Base-by-base conservation (phyloP, 495 filamentous ascomycete species). In the Talaromyces stipitatus region DNA sequence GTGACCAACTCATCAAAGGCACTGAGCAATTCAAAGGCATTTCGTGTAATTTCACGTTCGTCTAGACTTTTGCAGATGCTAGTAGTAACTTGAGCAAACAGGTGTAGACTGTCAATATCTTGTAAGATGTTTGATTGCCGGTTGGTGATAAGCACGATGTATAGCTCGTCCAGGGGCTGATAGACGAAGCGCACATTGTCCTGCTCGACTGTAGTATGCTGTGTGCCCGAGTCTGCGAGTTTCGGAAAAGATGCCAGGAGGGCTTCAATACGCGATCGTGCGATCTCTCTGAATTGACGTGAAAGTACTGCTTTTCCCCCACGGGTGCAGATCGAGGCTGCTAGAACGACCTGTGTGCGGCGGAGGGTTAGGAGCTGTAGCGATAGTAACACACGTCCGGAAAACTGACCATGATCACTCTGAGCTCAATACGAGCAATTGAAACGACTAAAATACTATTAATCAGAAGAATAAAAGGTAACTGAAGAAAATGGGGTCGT, bases 151-250 rank as follows among this genome's bases (percentile, higher is more conserved):
- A 98, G 85, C 54, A 98, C 92, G 82, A 98, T 96, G 81, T 97
- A 98, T 58, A 98, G 84, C 77, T 97, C 95, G 72, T 98, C 95
- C 54, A 98, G 81, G 58, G 95, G 94, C 72, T 98, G 94, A 78
- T 98, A 98, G 52, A 97, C 94, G 68, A 96, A 98, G 70, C 94
- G 94, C 62, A 98, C 94, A 80, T 96, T 97, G 78, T 98, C 94
- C 70, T 96, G 92, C 72, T 98, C 94, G 53, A 96, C 91, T 12
- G 89, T 98, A 7, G 94, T 98, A 70, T 98, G 94, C 69, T 98
- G 94, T 50, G 91, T 95, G 45, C 90, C 89, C 12, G 88, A 88
- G 71, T 95, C 91, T 56, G 92, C 91, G 56, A 97, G 90, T 71
- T 97, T 97, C 41, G 94, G 94, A 72, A 98, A 97, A 1, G 91